Evolutionary conservation across 257 asterid genomes (phyloP), one percentile per base, ranked within the genome.

Genomic region (Coffea canephora): DNA sequence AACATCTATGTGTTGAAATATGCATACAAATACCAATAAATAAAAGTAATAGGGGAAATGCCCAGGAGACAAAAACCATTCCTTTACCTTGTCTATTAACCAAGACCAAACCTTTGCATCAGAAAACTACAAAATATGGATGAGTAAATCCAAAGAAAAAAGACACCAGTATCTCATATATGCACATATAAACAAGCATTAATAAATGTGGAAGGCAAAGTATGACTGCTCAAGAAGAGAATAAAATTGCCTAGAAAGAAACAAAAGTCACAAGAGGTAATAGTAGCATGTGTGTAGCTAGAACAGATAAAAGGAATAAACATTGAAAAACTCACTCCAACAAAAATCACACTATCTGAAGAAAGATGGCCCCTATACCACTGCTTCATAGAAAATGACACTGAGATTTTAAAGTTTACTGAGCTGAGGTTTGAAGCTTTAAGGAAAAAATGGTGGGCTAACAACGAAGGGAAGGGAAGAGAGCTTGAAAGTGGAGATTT

Each of bases 161-260:
- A 77, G 96, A 90, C 97, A 81, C 83, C 16, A 55, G n/a, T 16
- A 65, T 55, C 84, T 82, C 69, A 81, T 73, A 71, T 74, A 57
- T 52, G 80, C 19, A 81, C 5, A 52, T 78, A 50, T 80, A 85
- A 52, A 83, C 78, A 77, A 84, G 88, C 86, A 82, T 81, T 82
- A 89, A 87, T 90, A 86, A 89, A 87, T 88, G 94, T 78, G 3
- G 89, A 89, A 89, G 91, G 84, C 91, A 73, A 89, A 88, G 86
- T 84, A 89, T 85, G 92, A 93, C 97, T 90, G 97, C 98, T 92
- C 95, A 89, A 92, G 92, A 90, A 92, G 90, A 89, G 93, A 94
- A 89, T 87, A 91, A 91, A 89, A 85, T 85, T 86, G 87, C 91
- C 93, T 91, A 88, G 97, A 89, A 93, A 91, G 90, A 87, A 88